These are phyloP conservation scores for Fusarium multiceps DNA, from an alignment of 2,329 filamentous ascomycete species.

Conservation along the genomic window DNA sequence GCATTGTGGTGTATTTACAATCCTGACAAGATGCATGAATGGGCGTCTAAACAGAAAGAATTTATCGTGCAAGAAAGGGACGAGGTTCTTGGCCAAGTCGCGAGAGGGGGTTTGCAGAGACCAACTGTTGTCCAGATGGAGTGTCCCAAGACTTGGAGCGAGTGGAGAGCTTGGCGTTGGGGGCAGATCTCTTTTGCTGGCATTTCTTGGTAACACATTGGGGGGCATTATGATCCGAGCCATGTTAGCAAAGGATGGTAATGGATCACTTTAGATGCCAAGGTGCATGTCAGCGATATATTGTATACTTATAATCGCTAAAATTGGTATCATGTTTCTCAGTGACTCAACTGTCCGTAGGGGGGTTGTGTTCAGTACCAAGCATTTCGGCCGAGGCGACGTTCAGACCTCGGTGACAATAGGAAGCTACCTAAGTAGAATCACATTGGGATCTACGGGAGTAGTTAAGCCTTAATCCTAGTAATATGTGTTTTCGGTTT, in stretches of 20 bases:
- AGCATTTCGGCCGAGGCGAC: background rate
- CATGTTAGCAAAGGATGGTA: background rate
- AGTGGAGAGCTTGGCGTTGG: background rate
- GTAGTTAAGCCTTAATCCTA: background rate
- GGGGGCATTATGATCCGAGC: background rate
- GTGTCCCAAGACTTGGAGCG: background rate
- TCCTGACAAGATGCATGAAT: background rate
- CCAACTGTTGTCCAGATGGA: background rate
- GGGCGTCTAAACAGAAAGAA: background rate
- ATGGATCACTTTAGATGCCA: background rate
- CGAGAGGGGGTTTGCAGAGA: rapidly evolving
- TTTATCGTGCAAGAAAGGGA: too few relatives aligned
- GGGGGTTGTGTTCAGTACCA: background rate
- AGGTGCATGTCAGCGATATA: background rate
- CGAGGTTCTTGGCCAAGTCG: background rate
- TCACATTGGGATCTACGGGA: too few relatives aligned
- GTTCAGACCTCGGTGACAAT: background rate
- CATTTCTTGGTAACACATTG: background rate
- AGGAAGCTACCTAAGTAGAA: background rate
- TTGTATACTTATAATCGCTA: background rate
- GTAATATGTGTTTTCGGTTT: background rate
- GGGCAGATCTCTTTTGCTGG: background rate
- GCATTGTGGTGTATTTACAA: background rate
- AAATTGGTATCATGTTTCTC: too few relatives aligned
- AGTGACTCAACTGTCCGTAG: too few relatives aligned